A percentile compares a stretch with the other conserved stretches of the same genome.
Conservation (phyloP, 2,329 filamentous ascomycete genomes). For the Pseudocercospora macadamiae region DNA sequence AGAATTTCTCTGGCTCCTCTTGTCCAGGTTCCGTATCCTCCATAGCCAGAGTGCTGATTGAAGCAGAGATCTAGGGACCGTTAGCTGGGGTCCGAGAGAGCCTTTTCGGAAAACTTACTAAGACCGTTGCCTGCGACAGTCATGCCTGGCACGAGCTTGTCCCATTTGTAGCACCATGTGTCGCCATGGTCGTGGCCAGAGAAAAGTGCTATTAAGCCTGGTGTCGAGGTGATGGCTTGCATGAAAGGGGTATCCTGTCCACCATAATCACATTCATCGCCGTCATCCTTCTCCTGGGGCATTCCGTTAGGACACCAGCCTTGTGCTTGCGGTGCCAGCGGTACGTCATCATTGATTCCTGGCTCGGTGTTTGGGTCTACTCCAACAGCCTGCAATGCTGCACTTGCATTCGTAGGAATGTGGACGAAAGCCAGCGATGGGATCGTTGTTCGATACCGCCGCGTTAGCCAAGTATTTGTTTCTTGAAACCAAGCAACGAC, state of each 20-base stretch:
- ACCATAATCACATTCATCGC: slow-evolving; percentile 42
- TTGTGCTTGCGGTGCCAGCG: slow-evolving; percentile 47
- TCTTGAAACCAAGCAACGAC: slow-evolving; percentile 51
- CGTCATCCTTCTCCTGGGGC: slow-evolving; percentile 41
- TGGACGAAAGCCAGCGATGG: slow-evolving; percentile 61
- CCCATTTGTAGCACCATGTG: slow-evolving; percentile 41
- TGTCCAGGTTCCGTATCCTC: slow-evolving; percentile 40
- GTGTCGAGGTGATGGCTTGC: slow-evolving; percentile 59
- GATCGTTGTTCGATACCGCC: slow-evolving; percentile 33
- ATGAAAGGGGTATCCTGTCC: slow-evolving; percentile 65
- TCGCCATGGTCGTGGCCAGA: slow-evolving; percentile 66
- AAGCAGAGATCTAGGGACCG: slow-evolving; percentile 34
- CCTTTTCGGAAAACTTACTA: slow-evolving; percentile 11
- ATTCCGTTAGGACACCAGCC: slow-evolving; percentile 39
- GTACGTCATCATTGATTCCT: slow-evolving; percentile 51
- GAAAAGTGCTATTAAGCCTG: slow-evolving; percentile 62
- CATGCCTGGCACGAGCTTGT: slow-evolving; percentile 32
- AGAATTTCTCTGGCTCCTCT: slow-evolving; percentile 36
- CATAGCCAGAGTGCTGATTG: slow-evolving; percentile 36
- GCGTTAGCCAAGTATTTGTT: slow-evolving; percentile 29
- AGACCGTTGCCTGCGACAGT: slow-evolving; percentile 35
- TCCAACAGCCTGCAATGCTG: slow-evolving; percentile 45
- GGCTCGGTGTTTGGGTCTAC: slow-evolving; percentile 49
- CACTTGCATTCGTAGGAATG: slow-evolving; percentile 53
- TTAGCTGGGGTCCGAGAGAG: background rate